Evolutionary conservation across 2,329 filamentous ascomycete genomes (phyloP).

Genomic region (Scedosporium apiospermum): DNA sequence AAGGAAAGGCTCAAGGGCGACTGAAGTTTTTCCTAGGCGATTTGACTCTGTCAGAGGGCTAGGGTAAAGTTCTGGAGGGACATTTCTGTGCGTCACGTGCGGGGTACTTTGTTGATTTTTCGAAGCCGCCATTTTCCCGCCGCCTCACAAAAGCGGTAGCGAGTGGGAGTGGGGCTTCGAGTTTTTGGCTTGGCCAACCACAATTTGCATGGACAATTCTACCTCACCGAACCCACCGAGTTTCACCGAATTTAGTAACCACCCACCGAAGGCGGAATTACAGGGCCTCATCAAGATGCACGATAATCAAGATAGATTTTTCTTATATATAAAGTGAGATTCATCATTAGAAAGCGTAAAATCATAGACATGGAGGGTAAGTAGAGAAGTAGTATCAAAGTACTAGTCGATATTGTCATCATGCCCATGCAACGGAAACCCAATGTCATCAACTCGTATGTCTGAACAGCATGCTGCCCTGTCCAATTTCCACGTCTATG

Average conservation of each 20-base stretch:
- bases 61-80: conserved; percentile 5
- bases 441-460: not conserved
- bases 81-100: conserved; percentile 9
- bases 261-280: not conserved
- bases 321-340: not conserved
- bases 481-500: conserved; percentile 6
- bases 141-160: not conserved
- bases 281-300: not conserved
- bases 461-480: not conserved
- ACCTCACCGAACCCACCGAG: not conserved
- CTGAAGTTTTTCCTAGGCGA: conserved; percentile 6
- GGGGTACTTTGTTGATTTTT: not conserved
- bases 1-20: not conserved
- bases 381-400: not conserved
- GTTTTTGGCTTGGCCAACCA: not conserved
- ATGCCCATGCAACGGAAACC: not conserved
- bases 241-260: not conserved
- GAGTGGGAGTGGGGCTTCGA: not conserved
- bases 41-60: conserved; percentile 1
- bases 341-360: not conserved
- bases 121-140: not conserved
- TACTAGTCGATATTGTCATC: not conserved
- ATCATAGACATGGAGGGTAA: not conserved
- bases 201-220: not conserved
- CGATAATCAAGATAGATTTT: not conserved